Percentiles rank a stretch among this genome's conserved stretches.
Conservation (phyloP, 345 rosid genomes). For the Syzygium jambos region DNA sequence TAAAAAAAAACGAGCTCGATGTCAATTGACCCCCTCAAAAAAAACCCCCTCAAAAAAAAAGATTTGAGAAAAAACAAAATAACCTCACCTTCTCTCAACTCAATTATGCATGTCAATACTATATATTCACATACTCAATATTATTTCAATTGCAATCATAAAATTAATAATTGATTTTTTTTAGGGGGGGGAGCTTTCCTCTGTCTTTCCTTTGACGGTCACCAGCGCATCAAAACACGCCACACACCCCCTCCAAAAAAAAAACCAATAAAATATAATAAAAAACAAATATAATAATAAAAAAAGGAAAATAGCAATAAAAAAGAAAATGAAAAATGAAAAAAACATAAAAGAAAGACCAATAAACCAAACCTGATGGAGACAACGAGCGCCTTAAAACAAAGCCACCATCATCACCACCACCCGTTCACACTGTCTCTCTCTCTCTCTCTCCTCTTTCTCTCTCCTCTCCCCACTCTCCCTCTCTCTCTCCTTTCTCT, state of each 20-base stretch:
- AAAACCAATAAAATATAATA: background rate
- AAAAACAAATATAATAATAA: background rate
- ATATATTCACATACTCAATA: background rate
- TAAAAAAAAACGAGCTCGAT: accelerated
- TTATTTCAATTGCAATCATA: background rate
- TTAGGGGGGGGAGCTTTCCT: background rate
- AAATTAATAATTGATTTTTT: background rate
- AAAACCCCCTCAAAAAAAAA: accelerated
- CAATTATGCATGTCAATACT: background rate
- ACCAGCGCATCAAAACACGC: background rate
- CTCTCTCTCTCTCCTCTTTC: background rate
- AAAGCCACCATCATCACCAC: background rate
- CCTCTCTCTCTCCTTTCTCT: background rate
- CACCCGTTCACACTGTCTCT: background rate
- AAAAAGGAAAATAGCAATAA: background rate
- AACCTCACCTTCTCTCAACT: background rate
- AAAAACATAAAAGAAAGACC: background rate
- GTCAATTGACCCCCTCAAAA: accelerated
- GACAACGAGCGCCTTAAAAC: background rate
- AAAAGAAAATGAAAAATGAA: background rate
- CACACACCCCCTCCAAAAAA: background rate
- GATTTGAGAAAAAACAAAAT: background rate
- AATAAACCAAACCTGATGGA: background rate
- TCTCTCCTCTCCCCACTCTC: background rate
- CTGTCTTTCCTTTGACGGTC: background rate